Conservation (phyloP, 805 yeast genomes). For the Spathaspora girioi region DNA sequence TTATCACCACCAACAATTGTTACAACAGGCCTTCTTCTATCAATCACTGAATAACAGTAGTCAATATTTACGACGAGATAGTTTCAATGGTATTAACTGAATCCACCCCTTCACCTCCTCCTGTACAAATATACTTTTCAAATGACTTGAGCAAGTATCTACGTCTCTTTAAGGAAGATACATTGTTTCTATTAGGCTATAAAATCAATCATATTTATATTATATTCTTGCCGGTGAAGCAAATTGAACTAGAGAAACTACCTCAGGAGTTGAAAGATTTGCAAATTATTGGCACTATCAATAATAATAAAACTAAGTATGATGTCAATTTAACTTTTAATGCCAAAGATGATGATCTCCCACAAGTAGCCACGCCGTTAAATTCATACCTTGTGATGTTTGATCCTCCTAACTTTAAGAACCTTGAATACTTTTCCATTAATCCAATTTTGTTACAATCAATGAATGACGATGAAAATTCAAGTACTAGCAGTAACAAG, state of each 20-base stretch:
- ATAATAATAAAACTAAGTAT: constrained; percentile 7
- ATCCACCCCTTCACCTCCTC: not conserved
- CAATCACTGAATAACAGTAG: constrained; percentile 36
- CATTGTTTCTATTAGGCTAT: constrained; percentile 19
- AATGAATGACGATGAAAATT: constrained; percentile 19
- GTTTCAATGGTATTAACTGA: constrained; percentile 25
- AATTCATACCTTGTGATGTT: constrained; percentile 33
- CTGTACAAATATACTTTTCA: constrained; percentile 28
- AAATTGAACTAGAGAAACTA: not conserved
- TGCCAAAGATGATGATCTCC: constrained; percentile 6
- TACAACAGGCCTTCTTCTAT: constrained; percentile 2
- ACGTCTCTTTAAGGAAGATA: constrained; percentile 1
- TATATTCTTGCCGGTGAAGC: constrained; percentile 14
- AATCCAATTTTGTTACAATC: constrained; percentile 68
- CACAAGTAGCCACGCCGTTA: constrained; percentile 16
- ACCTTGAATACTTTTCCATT: constrained; percentile 73
- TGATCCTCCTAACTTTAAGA: constrained; percentile 65
- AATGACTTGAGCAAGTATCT: constrained; percentile 19
- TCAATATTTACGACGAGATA: constrained; percentile 39
- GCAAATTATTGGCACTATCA: constrained; percentile 14
- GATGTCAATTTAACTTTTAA: constrained; percentile 7
- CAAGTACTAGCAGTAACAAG: constrained; percentile 17
- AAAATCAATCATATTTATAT: constrained; percentile 17
- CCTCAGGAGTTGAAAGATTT: constrained; percentile 12
- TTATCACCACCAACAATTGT: not conserved